phyloP scores from a whole-genome alignment of 2,329 filamentous ascomycete genomes.

The Botrytis cinerea region DNA sequence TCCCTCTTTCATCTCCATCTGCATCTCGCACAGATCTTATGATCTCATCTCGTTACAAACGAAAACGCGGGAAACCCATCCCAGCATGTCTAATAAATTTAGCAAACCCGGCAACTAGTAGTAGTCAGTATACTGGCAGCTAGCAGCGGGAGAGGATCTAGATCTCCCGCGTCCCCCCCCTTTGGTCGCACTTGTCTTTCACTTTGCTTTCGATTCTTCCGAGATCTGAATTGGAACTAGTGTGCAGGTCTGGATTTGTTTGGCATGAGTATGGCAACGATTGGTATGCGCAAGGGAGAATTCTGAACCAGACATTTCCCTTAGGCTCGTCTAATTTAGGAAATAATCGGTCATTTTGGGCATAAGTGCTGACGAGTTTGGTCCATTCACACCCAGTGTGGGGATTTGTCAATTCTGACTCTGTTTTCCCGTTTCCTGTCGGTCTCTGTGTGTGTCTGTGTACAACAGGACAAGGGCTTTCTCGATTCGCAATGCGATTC shows the following conservation, averaged over 20 bases:
- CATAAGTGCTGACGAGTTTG: not conserved
- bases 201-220: not conserved
- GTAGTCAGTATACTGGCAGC: slow-evolving; percentile 1
- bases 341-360: not conserved
- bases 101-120: not conserved
- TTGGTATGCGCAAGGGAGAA: not conserved
- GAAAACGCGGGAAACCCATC: not conserved
- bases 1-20: slow-evolving; percentile 1
- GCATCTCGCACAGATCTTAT: slow-evolving; percentile 1
- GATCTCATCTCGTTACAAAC: slow-evolving; percentile 5
- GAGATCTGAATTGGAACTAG: not conserved
- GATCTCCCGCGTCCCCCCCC: not conserved
- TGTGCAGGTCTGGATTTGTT: not conserved
- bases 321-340: not conserved
- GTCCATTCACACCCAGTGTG: not conserved
- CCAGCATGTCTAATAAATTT: not conserved
- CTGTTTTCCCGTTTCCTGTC: not conserved
- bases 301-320: not conserved
- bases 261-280: not conserved
- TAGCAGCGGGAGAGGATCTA: not conserved
- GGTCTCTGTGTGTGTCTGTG: not conserved
- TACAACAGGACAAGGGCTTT: not conserved
- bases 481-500: slow-evolving; percentile 3
- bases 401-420: not conserved
- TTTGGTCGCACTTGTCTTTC: not conserved